phyloP scores from a whole-genome alignment of 2,329 filamentous ascomycete species.

The Rhynchosporium secalis region DNA sequence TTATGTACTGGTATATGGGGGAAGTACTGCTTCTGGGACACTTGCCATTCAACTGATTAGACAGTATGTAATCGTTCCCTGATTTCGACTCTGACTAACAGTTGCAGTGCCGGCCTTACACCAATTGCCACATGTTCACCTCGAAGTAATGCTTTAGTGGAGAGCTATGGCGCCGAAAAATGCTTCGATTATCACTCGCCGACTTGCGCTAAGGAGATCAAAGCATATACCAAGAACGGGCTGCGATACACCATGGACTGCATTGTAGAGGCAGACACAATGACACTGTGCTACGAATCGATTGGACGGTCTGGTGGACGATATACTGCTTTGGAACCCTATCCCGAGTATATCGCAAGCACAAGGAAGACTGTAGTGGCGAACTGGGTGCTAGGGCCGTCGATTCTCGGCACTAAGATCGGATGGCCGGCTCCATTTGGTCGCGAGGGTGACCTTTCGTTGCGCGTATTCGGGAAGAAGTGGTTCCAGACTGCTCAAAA shows the following conservation, averaged over 20 bases:
- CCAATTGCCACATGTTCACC: slow-evolving; percentile 43
- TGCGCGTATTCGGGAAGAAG: slow-evolving; percentile 19
- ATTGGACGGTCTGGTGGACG: slow-evolving; percentile 41
- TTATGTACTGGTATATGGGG: slow-evolving; percentile 48
- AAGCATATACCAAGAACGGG: slow-evolving; percentile 42
- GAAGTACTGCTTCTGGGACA: slow-evolving; percentile 46
- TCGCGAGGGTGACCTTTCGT: slow-evolving; percentile 20
- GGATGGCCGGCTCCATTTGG: slow-evolving; percentile 24
- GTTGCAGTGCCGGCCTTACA: slow-evolving; percentile 10
- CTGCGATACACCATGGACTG: slow-evolving; percentile 45
- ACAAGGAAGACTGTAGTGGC: slow-evolving; percentile 28
- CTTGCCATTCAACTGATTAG: slow-evolving; percentile 47
- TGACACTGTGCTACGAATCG: slow-evolving; percentile 42
- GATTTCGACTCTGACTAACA: background rate
- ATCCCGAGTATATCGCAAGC: background rate
- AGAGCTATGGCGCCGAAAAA: slow-evolving; percentile 43
- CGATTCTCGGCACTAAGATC: slow-evolving; percentile 35
- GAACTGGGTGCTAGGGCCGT: slow-evolving; percentile 38
- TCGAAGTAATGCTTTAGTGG: slow-evolving; percentile 42
- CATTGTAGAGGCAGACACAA: slow-evolving; percentile 39
- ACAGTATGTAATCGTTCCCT: slow-evolving; percentile 30
- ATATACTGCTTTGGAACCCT: slow-evolving; percentile 29
- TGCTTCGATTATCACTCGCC: slow-evolving; percentile 45
- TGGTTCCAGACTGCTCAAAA: slow-evolving; percentile 18
- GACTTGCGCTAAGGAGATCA: slow-evolving; percentile 41